These are phyloP conservation scores for Ophiostoma populinum DNA, from an alignment of 2,329 filamentous ascomycete species.

Conservation along the genomic window DNA sequence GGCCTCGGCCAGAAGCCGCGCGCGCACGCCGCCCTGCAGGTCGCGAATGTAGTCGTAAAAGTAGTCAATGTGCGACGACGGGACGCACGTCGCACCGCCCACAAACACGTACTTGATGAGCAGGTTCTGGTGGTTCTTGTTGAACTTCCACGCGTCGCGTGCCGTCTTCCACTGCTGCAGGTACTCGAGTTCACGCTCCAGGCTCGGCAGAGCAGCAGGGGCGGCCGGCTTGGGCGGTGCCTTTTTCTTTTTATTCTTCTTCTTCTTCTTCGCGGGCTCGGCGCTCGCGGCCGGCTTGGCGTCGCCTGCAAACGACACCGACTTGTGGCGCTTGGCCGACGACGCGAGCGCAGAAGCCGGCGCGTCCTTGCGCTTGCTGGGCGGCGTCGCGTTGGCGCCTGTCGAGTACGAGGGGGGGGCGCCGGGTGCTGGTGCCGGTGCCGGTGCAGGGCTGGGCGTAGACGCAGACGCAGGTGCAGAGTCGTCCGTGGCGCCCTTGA, in stretches of 20 bases:
- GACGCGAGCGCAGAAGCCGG: slow-evolving; percentile 7
- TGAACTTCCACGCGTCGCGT: slow-evolving; percentile 76
- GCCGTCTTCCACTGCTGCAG: slow-evolving; percentile 57
- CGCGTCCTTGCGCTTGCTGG: slow-evolving; percentile 11
- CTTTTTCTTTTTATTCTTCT: slow-evolving; percentile 15
- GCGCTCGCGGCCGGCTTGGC: slow-evolving; percentile 16
- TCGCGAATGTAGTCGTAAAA: slow-evolving; percentile 67
- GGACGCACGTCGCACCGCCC: slow-evolving; percentile 40
- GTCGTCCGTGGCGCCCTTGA: slow-evolving; percentile 28
- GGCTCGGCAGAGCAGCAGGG: slow-evolving; percentile 9
- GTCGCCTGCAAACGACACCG: slow-evolving; percentile 30
- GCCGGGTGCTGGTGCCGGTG: slow-evolving; percentile 15
- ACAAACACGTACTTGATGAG: slow-evolving; percentile 72
- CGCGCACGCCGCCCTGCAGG: slow-evolving; percentile 57
- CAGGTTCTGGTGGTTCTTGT: slow-evolving; percentile 78
- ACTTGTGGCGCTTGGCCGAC: slow-evolving; percentile 22
- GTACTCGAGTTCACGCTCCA: slow-evolving; percentile 56
- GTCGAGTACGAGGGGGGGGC: slow-evolving; percentile 29
- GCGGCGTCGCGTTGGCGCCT: slow-evolving; percentile 5
- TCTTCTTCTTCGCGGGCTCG: slow-evolving; percentile 14
- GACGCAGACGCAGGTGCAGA: slow-evolving; percentile 14
- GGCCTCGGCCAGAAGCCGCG: slow-evolving; percentile 47
- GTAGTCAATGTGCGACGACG: slow-evolving; percentile 47
- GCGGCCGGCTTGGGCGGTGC: slow-evolving; percentile 7
- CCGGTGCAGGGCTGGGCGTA: neutral